Percentiles rank a stretch among this genome's conserved stretches.
Conservation (phyloP, 176 grass and related monocot species). For the Triticum urartu region DNA sequence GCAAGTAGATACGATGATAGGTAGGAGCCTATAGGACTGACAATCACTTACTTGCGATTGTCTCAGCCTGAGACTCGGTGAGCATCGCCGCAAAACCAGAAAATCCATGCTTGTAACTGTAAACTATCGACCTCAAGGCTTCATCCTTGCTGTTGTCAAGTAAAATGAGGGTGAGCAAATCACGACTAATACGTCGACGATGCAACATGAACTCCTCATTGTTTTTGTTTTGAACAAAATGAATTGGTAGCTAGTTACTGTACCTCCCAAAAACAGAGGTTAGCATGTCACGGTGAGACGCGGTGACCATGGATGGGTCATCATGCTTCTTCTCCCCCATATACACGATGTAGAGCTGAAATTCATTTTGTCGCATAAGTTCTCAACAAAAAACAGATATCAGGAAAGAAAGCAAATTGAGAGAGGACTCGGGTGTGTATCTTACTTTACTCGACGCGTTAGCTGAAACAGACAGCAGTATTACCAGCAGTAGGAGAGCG, state of each 20-base stretch:
- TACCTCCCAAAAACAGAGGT: background rate
- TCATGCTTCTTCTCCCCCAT: slow-evolving; percentile 26
- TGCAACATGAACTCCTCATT: background rate
- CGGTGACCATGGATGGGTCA: background rate
- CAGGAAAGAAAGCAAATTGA: background rate
- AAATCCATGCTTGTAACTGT: too few relatives aligned
- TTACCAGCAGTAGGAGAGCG: background rate
- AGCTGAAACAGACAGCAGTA: background rate
- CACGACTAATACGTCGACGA: background rate
- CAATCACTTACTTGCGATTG: too few relatives aligned
- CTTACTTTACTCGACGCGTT: slow-evolving; percentile 18
- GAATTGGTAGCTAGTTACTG: background rate
- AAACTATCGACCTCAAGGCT: too few relatives aligned
- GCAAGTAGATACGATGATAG: too few relatives aligned
- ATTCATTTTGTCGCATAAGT: background rate
- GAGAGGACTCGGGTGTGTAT: background rate
- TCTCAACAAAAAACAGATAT: background rate
- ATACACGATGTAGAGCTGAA: slow-evolving; percentile 21
- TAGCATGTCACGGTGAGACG: background rate
- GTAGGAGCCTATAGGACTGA: background rate
- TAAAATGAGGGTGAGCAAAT: too few relatives aligned
- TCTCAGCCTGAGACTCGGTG: too few relatives aligned
- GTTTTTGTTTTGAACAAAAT: too few relatives aligned
- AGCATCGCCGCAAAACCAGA: too few relatives aligned
- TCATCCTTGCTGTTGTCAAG: too few relatives aligned